Evolutionary conservation across 805 yeast genomes (phyloP), one percentile per base, ranked within the genome.

Genomic region (Aciculoconidium aculeatum): DNA sequence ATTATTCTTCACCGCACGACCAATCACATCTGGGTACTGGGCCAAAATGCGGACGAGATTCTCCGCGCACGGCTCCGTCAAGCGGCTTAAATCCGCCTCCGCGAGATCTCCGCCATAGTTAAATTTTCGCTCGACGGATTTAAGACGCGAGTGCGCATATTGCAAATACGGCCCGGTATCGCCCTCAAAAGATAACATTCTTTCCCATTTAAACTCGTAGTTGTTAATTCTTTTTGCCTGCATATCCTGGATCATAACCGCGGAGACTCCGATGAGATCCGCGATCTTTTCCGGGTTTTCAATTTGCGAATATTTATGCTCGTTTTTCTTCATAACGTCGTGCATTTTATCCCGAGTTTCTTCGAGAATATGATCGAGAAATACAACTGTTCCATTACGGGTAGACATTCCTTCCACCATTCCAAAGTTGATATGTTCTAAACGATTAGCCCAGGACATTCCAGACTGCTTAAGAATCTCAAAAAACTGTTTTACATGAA

Each of bases 191-290:
- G 97, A 86, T 25, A 83, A 72, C 96, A 92, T 92, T 68, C 98
- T 82, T 49, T 84, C 86, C 98, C 98, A 92, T 61, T 86, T 84
- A 65, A 92, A 92, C 49, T 80, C 85, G 66, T 92, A 92, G 66
- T 92, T 90, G 69, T 90, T 87, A 61, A 90, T 75, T 61, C 99
- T 81, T 68, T 92, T 92, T 37, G 95, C 78, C 63, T 85, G 94
- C 97, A 92, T 88, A 61, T 92, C 99, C 71, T 92, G 99, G 51
- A 92, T 84, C 95, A 92, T 88, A 37, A 92, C 95, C 5, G 98
- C 98, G 17, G 96, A 81, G 35, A 92, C 82, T 55, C 98, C 99
- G 36, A 92, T 79, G 48, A 86, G 70, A 59, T 92, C 97, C 35
- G 98, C 97, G 50, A 92, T 82, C 55, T 77, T 77, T 36, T 90